A percentile compares a stretch with the other conserved stretches of the same genome.
Evolutionary conservation across 176 grass and related monocot species (phyloP).

Genomic region (sorghum (Sorghum bicolor)): DNA sequence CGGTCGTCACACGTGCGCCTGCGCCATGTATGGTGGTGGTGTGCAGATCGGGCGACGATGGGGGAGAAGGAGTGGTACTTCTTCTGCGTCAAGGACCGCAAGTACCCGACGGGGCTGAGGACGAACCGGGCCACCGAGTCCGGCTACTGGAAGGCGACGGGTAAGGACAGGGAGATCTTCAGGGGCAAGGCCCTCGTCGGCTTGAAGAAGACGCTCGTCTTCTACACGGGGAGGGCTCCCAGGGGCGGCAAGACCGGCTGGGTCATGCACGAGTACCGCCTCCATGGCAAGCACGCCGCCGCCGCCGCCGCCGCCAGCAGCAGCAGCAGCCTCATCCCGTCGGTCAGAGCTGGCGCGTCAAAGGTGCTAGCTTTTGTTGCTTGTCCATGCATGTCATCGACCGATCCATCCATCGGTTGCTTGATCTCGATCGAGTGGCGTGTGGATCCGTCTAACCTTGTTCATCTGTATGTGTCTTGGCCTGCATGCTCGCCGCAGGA

Average conservation of each 20-base stretch:
- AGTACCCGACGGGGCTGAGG: conserved; percentile 61
- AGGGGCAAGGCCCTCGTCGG: conserved; percentile 56
- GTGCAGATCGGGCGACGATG: conserved; percentile 49
- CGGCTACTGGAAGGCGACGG: conserved; percentile 72
- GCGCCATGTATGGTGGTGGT: background rate
- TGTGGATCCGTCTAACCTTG: background rate
- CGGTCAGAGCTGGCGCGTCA: conserved; percentile 13
- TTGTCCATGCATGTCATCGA: background rate
- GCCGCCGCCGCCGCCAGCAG: background rate
- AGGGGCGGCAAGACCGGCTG: conserved; percentile 80
- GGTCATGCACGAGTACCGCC: conserved; percentile 95
- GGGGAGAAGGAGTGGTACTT: conserved; percentile 69
- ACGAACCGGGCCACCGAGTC: conserved; percentile 61
- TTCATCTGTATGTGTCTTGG: background rate
- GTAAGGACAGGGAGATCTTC: conserved; percentile 59
- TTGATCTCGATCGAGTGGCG: background rate
- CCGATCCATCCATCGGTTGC: background rate
- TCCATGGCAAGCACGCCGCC: conserved; percentile 45
- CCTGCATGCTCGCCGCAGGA: conserved; percentile 2
- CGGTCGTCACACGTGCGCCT: background rate
- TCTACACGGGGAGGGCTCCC: conserved; percentile 80
- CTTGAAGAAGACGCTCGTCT: conserved; percentile 97
- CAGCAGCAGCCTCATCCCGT: conserved; percentile 4
- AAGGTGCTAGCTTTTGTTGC: conserved; percentile 31
- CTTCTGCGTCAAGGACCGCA: conserved; percentile 60